Base-by-base conservation (phyloP, 2,329 filamentous ascomycete species). In the Setomelanomma holmii region DNA sequence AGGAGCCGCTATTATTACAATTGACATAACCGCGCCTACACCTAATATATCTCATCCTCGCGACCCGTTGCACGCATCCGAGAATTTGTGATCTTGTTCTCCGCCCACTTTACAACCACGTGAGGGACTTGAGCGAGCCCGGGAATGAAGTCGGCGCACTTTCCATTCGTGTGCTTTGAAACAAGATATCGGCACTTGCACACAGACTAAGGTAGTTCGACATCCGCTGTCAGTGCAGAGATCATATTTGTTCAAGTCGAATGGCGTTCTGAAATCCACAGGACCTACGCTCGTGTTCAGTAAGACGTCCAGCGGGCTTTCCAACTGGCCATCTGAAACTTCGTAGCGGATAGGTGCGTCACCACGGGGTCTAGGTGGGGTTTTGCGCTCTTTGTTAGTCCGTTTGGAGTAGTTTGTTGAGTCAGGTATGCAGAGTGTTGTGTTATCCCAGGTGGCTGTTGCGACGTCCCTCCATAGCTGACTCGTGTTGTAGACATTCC, bases 391-490 rank as follows among this genome's bases (percentile, higher is more conserved):
- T 27, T n/a, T 19, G 1, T 17, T 30, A 4, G 40, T 42, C 12
- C 40, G 22, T 17, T 27, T 30, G 14, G 42, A 36, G 30, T 55
- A 58, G n/a, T 55, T 54, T 4, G 61, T 67, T 8, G 70, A 71
- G 45, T 56, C 64, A 19, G 55, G 34, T 12, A 74, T 61, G 52
- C 70, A 75, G n/a, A 68, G 56, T 3, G 38, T 48, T 1, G 64
- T 51, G 23, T 72, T 64, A 14, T 58, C 44, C 52, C 58, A 75
- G 8, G 67, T 61, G 23, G 71, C 72, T n/a, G 58, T 51, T 7
- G 59, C 61, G 16, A 53, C 66, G 47, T 73, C 68, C 2, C 65
- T 57, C 73, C 72, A 76, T 1, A 76, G 61, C 8, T 54, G 60
- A 5, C 56, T 56, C 52, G 65, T 68, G 55, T 76, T 72, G 55